Percentiles rank a stretch among this genome's conserved stretches.
Conservation (phyloP, 176 grass and related monocot genomes). For the Areca catechu region DNA sequence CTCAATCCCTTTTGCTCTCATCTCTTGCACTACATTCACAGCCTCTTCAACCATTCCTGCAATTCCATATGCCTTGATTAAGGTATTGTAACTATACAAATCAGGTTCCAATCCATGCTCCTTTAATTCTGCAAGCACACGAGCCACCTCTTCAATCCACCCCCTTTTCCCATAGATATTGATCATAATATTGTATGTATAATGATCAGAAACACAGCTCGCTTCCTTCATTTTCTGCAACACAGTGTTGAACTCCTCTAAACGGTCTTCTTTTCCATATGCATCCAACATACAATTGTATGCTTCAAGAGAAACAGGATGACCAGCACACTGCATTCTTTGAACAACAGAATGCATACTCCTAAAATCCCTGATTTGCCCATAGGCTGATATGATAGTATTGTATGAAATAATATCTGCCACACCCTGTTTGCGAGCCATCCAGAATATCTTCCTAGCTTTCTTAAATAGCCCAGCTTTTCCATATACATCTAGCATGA, state of each 20-base stretch:
- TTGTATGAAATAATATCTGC: conserved; percentile 76
- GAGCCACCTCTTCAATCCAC: conserved; percentile 67
- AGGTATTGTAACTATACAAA: conserved; percentile 72
- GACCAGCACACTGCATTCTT: conserved; percentile 60
- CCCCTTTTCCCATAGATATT: conserved; percentile 83
- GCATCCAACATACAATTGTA: conserved; percentile 88
- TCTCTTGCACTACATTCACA: conserved; percentile 59
- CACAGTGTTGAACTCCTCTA: conserved; percentile 63
- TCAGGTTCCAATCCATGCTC: conserved; percentile 52
- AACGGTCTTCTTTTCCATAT: conserved; percentile 63
- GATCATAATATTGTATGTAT: conserved; percentile 94
- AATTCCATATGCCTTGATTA: conserved; percentile 83
- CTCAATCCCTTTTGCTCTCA: conserved; percentile 56
- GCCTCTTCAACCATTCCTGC: conserved; percentile 74
- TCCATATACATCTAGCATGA: conserved; percentile 82
- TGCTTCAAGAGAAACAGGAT: conserved; percentile 62
- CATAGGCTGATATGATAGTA: conserved; percentile 78
- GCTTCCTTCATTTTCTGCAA: conserved; percentile 78
- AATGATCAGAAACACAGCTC: conserved; percentile 63
- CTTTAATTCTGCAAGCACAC: conserved; percentile 62
- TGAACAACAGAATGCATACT: conserved; percentile 55
- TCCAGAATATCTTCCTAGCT: conserved; percentile 60
- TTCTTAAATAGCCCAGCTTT: conserved; percentile 61
- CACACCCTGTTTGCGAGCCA: conserved; percentile 62
- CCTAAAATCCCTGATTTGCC: conserved; percentile 43